Percentiles rank a stretch among this genome's conserved stretches.
These are phyloP conservation scores for Sporisorium sorghi DNA, from an alignment of 1,284 basidiomycete genomes.

Conservation along the genomic window DNA sequence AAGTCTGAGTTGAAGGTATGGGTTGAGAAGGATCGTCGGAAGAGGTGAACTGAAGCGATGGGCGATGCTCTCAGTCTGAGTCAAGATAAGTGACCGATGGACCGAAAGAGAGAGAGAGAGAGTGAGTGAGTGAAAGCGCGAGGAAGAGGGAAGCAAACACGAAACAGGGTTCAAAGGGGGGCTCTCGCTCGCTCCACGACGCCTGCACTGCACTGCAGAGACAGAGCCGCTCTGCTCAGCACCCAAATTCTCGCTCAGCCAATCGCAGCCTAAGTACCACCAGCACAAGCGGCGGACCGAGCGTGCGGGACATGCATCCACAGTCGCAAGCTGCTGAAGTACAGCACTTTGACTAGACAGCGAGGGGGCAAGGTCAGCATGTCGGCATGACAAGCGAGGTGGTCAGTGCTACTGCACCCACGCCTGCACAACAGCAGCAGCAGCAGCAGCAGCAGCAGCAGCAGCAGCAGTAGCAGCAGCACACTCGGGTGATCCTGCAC, in stretches of 20 bases:
- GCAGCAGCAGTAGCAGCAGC: not conserved
- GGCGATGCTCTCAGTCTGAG: too few species aligned
- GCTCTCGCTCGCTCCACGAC: too few species aligned
- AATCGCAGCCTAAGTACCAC: not conserved
- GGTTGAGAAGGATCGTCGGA: too few species aligned
- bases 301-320: not conserved
- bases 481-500: too few species aligned
- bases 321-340: too few species aligned
- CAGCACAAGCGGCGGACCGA: too few species aligned
- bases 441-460: not conserved
- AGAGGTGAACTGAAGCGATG: too few species aligned
- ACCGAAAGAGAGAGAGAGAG: not conserved
- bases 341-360: too few species aligned
- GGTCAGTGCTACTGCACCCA: not conserved
- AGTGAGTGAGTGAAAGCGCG: not conserved
- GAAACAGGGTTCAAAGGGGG: constrained; percentile 2
- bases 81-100: too few species aligned
- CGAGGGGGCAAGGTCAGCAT: too few species aligned
- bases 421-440: not conserved
- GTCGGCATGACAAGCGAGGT: not conserved
- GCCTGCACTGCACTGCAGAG: not conserved
- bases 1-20: too few species aligned
- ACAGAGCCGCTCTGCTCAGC: not conserved
- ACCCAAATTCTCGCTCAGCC: not conserved
- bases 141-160: not conserved